These are phyloP conservation scores for Colletotrichum orchidophilum DNA, from an alignment of 2,329 filamentous ascomycete species.

Conservation along the genomic window DNA sequence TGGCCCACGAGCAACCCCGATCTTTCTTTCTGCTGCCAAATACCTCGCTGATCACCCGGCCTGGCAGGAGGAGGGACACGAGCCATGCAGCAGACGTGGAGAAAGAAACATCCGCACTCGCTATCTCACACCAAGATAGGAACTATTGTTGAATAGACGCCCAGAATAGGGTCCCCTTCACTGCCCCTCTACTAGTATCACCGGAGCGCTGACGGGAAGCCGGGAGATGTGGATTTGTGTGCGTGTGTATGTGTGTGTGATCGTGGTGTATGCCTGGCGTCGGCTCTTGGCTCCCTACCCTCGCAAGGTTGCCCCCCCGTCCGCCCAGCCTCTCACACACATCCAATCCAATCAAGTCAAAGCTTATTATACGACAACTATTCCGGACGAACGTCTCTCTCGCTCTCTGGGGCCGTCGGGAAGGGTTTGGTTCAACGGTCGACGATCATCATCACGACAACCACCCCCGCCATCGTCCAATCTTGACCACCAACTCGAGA, in stretches of 20 bases:
- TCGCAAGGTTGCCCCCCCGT: constrained; percentile 3
- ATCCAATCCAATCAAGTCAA: background rate
- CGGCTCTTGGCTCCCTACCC: constrained; percentile 23
- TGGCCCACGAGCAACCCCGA: background rate
- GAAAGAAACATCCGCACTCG: background rate
- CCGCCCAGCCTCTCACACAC: constrained; percentile 3
- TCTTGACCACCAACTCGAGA: background rate
- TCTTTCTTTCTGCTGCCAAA: background rate
- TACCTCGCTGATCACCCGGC: background rate
- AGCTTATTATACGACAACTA: background rate
- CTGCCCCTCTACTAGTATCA: background rate
- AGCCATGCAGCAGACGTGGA: constrained; percentile 1
- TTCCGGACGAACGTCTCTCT: background rate
- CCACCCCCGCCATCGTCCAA: background rate
- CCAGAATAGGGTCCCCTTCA: background rate
- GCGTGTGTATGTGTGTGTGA: no score
- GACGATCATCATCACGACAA: background rate
- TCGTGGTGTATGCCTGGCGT: background rate
- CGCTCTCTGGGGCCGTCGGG: background rate
- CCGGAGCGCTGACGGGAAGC: background rate
- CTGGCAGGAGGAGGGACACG: background rate
- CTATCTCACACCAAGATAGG: background rate
- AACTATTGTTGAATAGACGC: constrained; percentile 13
- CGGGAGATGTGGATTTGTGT: no score
- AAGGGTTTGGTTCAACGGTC: constrained; percentile 9